Conservation (phyloP, 2,329 filamentous ascomycete species). For the Pseudocercospora vitis region DNA sequence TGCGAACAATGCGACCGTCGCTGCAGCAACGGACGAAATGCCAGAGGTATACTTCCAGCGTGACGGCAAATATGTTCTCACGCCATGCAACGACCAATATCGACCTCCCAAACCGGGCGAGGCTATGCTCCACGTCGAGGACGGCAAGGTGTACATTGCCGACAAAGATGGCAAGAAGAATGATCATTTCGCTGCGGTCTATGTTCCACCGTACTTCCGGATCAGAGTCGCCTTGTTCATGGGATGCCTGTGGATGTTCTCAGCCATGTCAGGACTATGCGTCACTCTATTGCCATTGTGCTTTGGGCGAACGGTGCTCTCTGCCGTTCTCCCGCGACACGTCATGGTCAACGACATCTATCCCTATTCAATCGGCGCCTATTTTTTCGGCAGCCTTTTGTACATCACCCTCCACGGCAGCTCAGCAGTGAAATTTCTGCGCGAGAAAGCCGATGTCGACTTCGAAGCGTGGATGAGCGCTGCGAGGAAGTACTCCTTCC, state of each 20-base stretch:
- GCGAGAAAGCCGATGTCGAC: conserved; percentile 24
- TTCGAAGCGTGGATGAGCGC: conserved; percentile 29
- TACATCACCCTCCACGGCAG: conserved; percentile 52
- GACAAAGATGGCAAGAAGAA: conserved; percentile 39
- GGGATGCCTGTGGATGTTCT: conserved; percentile 87
- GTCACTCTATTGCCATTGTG: conserved; percentile 84
- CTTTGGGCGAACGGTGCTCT: conserved; percentile 78
- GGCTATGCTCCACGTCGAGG: conserved; percentile 77
- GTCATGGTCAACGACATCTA: conserved; percentile 91
- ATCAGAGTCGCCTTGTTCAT: conserved; percentile 81
- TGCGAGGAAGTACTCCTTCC: conserved; percentile 31
- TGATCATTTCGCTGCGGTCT: conserved; percentile 56
- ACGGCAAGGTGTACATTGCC: conserved; percentile 49
- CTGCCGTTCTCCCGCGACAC: conserved; percentile 67
- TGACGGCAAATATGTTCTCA: conserved; percentile 81
- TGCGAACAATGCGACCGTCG: conserved; percentile 9
- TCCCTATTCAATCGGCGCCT: conserved; percentile 88
- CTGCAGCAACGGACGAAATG: neutral
- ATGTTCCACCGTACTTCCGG: conserved; percentile 82
- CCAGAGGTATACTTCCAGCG: conserved; percentile 57
- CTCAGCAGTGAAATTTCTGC: conserved; percentile 13
- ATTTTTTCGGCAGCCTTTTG: conserved; percentile 67
- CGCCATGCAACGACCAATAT: conserved; percentile 93
- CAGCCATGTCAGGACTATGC: conserved; percentile 79
- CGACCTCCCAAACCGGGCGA: conserved; percentile 81